Evolutionary conservation across 2,329 filamentous ascomycete genomes (phyloP).

Genomic region (Whalleya microplaca): DNA sequence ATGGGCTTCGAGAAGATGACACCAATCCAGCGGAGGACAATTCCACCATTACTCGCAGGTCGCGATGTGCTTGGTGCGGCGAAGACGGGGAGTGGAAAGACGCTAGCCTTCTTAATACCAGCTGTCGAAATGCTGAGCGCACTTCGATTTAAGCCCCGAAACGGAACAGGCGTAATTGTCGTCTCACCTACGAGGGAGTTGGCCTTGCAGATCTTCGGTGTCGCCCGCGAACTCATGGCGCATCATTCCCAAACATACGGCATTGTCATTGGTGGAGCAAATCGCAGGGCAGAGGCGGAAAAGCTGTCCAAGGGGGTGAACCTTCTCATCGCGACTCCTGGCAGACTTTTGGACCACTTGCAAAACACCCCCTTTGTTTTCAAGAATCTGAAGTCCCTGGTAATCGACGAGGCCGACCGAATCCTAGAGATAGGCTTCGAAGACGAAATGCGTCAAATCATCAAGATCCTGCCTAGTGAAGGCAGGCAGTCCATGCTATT

Average conservation of each 20-base stretch:
- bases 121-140: constrained; percentile 91
- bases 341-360: constrained; percentile 88
- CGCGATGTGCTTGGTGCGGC: constrained; percentile 93
- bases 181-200: constrained; percentile 93
- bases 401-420: constrained; percentile 96
- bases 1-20: constrained; percentile 98
- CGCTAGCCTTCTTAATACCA: constrained; percentile 90
- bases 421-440: constrained; percentile 98
- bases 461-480: constrained; percentile 88
- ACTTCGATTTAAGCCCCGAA: constrained; percentile 86
- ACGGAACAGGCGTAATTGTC: constrained; percentile 89
- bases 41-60: constrained; percentile 86
- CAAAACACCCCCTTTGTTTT: constrained; percentile 84
- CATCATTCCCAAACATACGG: constrained; percentile 90
- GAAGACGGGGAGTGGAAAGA: constrained; percentile 93
- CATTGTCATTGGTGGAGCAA: constrained; percentile 95
- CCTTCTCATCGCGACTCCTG: constrained; percentile 90
- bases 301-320: constrained; percentile 96
- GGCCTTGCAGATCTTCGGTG: constrained; percentile 94
- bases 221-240: constrained; percentile 89
- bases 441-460: constrained; percentile 95
- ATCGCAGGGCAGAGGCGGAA: constrained; percentile 85
- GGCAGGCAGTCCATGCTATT: constrained; percentile 97
- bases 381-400: constrained; percentile 69
- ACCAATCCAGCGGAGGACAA: constrained; percentile 85